Evolutionary conservation across 495 filamentous ascomycete species (phyloP).

Genomic region (Hypoxylon trugodes): DNA sequence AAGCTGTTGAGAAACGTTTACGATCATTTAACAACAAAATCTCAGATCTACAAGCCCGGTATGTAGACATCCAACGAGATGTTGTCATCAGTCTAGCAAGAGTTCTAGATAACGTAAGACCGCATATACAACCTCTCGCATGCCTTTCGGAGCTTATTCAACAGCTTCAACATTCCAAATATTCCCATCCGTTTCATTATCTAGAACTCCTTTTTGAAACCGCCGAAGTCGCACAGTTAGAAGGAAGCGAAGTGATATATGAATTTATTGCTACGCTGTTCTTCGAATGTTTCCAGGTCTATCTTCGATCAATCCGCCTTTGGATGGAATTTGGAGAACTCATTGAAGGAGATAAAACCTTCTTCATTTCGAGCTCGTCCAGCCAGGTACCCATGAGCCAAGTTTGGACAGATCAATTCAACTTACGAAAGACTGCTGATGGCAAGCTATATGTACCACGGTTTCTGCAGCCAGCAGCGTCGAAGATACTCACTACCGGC

Average conservation of each 20-base stretch:
- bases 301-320: slow-evolving; percentile 75
- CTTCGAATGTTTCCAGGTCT: slow-evolving; percentile 83
- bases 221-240: slow-evolving; percentile 72
- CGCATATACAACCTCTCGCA: slow-evolving; percentile 60
- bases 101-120: slow-evolving; percentile 67
- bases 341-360: slow-evolving; percentile 65
- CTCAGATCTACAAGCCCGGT: slow-evolving; percentile 53
- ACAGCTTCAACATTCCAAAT: slow-evolving; percentile 48
- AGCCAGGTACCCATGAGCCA: slow-evolving; percentile 66
- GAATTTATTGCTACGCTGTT: slow-evolving; percentile 71
- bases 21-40: slow-evolving; percentile 54
- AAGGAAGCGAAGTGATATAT: slow-evolving; percentile 68
- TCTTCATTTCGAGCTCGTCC: slow-evolving; percentile 73
- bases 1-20: slow-evolving; percentile 53
- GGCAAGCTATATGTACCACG: slow-evolving; percentile 70
- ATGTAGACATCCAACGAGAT: slow-evolving; percentile 54
- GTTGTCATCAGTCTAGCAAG: slow-evolving; percentile 66
- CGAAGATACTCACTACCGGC: slow-evolving; percentile 82
- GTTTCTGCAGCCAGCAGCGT: slow-evolving; percentile 73
- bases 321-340: slow-evolving; percentile 90
- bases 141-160: slow-evolving; percentile 60
- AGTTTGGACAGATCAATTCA: slow-evolving; percentile 81
- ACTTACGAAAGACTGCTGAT: slow-evolving; percentile 63
- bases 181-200: slow-evolving; percentile 61
- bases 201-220: slow-evolving; percentile 79